Conservation (phyloP, 2,329 filamentous ascomycete genomes). For the Talaromyces pinophilus region DNA sequence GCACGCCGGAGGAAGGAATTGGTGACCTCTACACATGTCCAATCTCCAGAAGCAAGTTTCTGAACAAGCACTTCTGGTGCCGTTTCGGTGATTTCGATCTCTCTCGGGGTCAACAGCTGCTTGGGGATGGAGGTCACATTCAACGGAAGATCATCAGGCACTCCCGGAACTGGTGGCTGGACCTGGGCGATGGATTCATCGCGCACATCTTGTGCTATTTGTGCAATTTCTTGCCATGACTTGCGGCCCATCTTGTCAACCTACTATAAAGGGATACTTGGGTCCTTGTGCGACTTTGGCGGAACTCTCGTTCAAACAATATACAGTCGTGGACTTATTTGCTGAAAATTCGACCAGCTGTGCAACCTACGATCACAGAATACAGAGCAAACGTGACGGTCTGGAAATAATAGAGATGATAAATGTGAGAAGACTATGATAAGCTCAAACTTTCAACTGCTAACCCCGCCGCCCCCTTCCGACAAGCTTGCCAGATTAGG, state of each 20-base stretch:
- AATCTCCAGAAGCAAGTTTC: slow-evolving; percentile 30
- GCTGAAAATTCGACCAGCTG: neutral
- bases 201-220: slow-evolving; percentile 40
- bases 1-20: slow-evolving; percentile 46
- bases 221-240: slow-evolving; percentile 42
- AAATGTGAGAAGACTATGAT: neutral
- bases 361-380: neutral
- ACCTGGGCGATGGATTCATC: slow-evolving; percentile 40
- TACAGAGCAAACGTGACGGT: neutral
- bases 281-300: neutral
- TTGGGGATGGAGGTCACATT: slow-evolving; percentile 42
- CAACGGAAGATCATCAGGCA: slow-evolving; percentile 36
- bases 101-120: slow-evolving; percentile 48
- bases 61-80: slow-evolving; percentile 32
- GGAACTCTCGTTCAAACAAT: neutral
- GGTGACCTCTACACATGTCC: slow-evolving; percentile 49
- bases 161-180: slow-evolving; percentile 38
- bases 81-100: slow-evolving; percentile 54
- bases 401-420: neutral
- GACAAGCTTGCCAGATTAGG: neutral
- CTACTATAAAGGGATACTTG: neutral
- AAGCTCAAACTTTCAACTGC: neutral
- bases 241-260: slow-evolving; percentile 10
- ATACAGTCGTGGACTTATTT: neutral
- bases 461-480: neutral